phyloP scores from a whole-genome alignment of 192 early-diverging fungal genomes.

The Gryganskiella cystojenkinii region DNA sequence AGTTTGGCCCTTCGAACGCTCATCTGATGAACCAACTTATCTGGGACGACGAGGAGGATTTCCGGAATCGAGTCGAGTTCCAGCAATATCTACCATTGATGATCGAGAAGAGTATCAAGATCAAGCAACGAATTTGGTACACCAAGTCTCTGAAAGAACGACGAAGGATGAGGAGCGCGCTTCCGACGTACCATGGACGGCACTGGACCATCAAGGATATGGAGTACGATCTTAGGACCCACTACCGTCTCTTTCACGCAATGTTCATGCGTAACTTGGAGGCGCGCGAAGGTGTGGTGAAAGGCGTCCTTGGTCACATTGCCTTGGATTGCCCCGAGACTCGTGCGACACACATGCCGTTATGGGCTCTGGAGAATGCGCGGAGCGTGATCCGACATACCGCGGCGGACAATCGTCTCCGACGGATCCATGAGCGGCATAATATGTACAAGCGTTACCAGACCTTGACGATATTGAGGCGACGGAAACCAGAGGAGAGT shows the following conservation, averaged over 20 bases:
- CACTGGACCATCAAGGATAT: neutral
- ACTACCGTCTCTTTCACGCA: too few relatives aligned
- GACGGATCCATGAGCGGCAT: conserved; percentile 12
- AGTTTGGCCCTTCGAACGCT: neutral
- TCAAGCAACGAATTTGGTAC: too few relatives aligned
- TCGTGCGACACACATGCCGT: conserved; percentile 3
- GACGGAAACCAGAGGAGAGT: neutral
- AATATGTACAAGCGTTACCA: conserved; percentile 4
- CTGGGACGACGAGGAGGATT: conserved; percentile 1
- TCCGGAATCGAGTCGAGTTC: too few relatives aligned
- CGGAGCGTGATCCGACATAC: conserved; percentile 8
- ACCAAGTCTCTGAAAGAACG: too few relatives aligned
- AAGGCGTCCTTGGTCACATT: neutral
- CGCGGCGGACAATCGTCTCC: conserved; percentile 14
- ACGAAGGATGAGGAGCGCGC: too few relatives aligned
- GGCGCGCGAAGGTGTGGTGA: neutral
- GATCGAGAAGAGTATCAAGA: too few relatives aligned
- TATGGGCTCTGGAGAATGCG: conserved; percentile 27
- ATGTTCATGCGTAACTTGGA: neutral
- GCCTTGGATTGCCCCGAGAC: conserved; percentile 15
- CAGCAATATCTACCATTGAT: too few relatives aligned
- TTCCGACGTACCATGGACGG: neutral
- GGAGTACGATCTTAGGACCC: too few relatives aligned
- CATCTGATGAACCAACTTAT: conserved; percentile 1
- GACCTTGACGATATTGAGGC: neutral